Evolutionary conservation across 164 flowering plant genomes (phyloP).

Genomic region (Taxillus chinensis): DNA sequence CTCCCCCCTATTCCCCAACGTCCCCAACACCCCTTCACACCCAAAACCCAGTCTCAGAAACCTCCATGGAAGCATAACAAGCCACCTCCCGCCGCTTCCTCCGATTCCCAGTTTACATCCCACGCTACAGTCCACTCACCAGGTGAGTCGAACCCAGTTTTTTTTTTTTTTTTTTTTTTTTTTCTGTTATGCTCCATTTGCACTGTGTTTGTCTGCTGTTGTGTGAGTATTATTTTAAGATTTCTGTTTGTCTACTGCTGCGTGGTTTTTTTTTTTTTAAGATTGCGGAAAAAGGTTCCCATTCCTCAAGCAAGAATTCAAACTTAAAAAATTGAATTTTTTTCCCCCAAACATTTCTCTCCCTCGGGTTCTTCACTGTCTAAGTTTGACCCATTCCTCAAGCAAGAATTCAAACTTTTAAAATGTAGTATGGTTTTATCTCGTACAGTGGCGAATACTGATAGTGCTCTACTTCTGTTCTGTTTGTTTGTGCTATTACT

Average conservation of each 20-base stretch:
- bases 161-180: not conserved
- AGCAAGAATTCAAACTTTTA: not conserved
- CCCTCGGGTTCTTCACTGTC: not conserved
- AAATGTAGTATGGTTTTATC: not conserved
- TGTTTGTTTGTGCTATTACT: not conserved
- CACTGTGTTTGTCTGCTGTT: not conserved
- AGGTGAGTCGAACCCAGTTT: slow-evolving; percentile 21
- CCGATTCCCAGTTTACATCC: slow-evolving; percentile 29
- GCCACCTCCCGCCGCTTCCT: slow-evolving; percentile 37
- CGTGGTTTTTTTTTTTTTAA: not conserved
- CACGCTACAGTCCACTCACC: slow-evolving; percentile 22
- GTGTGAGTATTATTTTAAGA: not conserved
- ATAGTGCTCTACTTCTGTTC: not conserved
- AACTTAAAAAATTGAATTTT: too few relatives aligned
- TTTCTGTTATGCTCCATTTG: not conserved
- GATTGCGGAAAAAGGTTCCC: too few relatives aligned
- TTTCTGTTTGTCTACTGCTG: not conserved
- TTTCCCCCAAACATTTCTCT: not conserved
- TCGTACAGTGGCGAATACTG: too few relatives aligned
- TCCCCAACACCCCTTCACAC: slow-evolving; percentile 20
- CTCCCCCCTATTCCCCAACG: slow-evolving; percentile 21
- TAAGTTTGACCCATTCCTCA: too few relatives aligned
- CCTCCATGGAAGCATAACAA: slow-evolving; percentile 30
- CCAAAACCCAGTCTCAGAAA: slow-evolving; percentile 47
- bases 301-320: too few relatives aligned